These are phyloP conservation scores for Pseudognaphalium luteoalbum DNA, from an alignment of 129 eudicot genomes.

Conservation along the genomic window DNA sequence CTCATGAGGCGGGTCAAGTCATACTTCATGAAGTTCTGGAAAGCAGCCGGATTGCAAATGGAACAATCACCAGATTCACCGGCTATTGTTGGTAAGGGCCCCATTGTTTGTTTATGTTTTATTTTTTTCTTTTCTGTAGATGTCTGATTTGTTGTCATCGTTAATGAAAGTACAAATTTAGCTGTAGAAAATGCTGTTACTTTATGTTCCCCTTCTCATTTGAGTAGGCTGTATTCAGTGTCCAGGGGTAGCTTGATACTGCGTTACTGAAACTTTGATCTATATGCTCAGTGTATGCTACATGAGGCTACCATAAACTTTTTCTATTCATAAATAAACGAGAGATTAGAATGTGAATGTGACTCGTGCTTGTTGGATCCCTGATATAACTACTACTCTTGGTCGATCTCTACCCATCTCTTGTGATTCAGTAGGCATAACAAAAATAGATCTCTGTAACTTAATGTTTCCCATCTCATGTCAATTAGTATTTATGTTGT, in stretches of 20 bases:
- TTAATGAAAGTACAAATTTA: too few relatives aligned
- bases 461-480: too few relatives aligned
- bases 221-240: neutral
- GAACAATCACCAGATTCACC: constrained; percentile 26
- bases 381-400: neutral
- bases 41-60: constrained; percentile 51
- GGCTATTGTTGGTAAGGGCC: constrained; percentile 36
- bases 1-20: constrained; percentile 67
- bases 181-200: neutral
- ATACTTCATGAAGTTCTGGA: constrained; percentile 55
- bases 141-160: neutral
- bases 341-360: neutral
- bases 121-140: neutral
- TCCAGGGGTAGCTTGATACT: neutral
- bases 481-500: neutral
- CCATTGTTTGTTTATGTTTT: neutral
- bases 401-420: neutral
- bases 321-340: neutral
- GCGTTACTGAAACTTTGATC: neutral
- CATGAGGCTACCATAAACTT: neutral
- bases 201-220: neutral
- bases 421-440: neutral
- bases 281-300: neutral
- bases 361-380: neutral
- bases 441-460: too few relatives aligned